Evolutionary conservation across 2,329 filamentous ascomycete species (phyloP).

Genomic region (Anisogramma anomala): DNA sequence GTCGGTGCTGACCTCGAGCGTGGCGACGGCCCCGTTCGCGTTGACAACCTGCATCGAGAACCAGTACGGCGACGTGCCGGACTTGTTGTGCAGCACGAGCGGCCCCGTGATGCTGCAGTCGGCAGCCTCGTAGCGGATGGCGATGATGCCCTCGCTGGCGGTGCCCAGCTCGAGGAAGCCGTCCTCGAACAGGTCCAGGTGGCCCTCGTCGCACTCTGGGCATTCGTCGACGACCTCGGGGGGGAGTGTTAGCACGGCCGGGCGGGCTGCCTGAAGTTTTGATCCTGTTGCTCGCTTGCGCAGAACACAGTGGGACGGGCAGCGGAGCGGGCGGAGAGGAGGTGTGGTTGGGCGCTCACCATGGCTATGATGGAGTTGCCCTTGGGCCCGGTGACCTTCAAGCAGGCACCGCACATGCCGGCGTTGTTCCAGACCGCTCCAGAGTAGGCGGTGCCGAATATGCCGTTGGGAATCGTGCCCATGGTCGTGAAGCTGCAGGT

Average conservation of each 20-base stretch:
- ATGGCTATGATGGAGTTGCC: constrained; percentile 52
- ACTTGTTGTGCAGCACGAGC: constrained; percentile 33
- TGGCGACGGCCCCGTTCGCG: constrained; percentile 42
- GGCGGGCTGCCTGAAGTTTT: too few relatives aligned
- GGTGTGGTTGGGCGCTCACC: constrained; percentile 29
- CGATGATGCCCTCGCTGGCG: constrained; percentile 25
- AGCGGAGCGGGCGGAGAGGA: too few relatives aligned
- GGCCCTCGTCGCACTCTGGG: constrained; percentile 28
- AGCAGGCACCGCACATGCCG: constrained; percentile 48
- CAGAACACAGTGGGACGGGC: too few relatives aligned
- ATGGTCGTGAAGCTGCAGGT: constrained; percentile 53
- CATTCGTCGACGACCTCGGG: constrained; percentile 33
- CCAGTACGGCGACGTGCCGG: constrained; percentile 32
- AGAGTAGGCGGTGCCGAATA: constrained; percentile 52
- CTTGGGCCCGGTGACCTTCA: constrained; percentile 44
- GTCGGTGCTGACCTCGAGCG: constrained; percentile 50
- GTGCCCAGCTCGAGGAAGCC: constrained; percentile 29
- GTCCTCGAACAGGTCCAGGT: constrained; percentile 34
- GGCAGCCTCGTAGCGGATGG: constrained; percentile 26
- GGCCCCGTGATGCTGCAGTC: constrained; percentile 31
- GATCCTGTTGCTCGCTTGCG: too few relatives aligned
- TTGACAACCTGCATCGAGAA: constrained; percentile 53
- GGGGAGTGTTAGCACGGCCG: neutral
- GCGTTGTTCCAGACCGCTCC: constrained; percentile 44
- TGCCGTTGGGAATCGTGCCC: constrained; percentile 40